Conservation (phyloP, 1,284 basidiomycete genomes). For the Leccinum subrobustum region DNA sequence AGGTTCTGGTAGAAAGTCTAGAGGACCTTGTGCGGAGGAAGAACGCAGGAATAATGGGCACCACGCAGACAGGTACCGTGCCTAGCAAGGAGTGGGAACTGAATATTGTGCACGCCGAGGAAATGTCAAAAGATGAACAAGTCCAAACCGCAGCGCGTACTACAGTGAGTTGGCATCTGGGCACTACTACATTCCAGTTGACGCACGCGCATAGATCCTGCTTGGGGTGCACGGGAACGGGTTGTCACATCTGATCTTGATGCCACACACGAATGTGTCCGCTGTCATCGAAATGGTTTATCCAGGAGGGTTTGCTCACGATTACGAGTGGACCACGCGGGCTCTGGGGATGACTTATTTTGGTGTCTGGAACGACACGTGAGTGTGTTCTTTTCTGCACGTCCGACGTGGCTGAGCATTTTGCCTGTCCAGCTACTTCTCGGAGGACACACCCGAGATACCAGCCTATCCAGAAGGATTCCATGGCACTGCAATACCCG, state of each 20-base stretch:
- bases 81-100: constrained; percentile 53
- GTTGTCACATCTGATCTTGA: constrained; percentile 74
- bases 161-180: constrained; percentile 45
- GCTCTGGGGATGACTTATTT: constrained; percentile 76
- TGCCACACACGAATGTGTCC: constrained; percentile 64
- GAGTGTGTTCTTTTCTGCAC: constrained; percentile 29
- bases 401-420: not conserved
- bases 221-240: constrained; percentile 83
- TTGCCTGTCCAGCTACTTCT: constrained; percentile 38
- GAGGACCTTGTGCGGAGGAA: constrained; percentile 51
- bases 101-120: constrained; percentile 63
- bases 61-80: constrained; percentile 9
- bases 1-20: constrained; percentile 54
- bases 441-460: constrained; percentile 54
- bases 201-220: constrained; percentile 50
- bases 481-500: constrained; percentile 69
- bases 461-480: constrained; percentile 70
- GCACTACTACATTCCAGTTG: not conserved
- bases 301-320: constrained; percentile 75
- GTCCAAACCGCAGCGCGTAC: constrained; percentile 60
- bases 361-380: constrained; percentile 77
- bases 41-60: constrained; percentile 19
- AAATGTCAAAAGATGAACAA: constrained; percentile 71
- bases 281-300: constrained; percentile 83
- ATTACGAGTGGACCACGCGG: constrained; percentile 75